These are phyloP conservation scores for Larix sibirica DNA, from an alignment of 83 land plant species.

Conservation along the genomic window DNA sequence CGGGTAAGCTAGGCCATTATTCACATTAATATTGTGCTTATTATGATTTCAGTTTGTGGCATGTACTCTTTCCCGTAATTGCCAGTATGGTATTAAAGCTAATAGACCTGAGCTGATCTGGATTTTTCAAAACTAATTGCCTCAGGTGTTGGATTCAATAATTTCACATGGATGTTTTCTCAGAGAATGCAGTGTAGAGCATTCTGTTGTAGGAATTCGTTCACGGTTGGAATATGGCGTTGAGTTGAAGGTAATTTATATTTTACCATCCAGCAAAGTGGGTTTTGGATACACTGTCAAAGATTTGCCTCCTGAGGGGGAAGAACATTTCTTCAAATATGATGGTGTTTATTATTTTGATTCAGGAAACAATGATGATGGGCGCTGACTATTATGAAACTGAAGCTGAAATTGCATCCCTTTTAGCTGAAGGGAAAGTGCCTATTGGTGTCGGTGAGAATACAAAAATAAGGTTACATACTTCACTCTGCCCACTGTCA, in stretches of 20 bases:
- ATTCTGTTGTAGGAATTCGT: slow-evolving; percentile 51
- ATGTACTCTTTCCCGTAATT: neutral
- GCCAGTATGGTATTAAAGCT: neutral
- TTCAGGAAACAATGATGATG: slow-evolving; percentile 95
- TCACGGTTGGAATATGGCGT: slow-evolving; percentile 52
- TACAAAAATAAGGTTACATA: slow-evolving; percentile 79
- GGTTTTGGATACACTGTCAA: too few relatives aligned
- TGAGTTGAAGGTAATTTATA: slow-evolving; percentile 38
- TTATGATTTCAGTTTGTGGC: neutral
- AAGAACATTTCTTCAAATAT: too few relatives aligned
- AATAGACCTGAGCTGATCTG: neutral
- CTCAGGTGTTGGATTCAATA: slow-evolving; percentile 47
- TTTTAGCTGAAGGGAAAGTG: slow-evolving; percentile 86
- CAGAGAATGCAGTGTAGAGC: slow-evolving; percentile 48
- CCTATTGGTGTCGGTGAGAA: slow-evolving; percentile 94
- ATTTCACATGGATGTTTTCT: slow-evolving; percentile 68
- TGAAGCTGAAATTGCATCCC: slow-evolving; percentile 86
- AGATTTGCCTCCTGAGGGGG: too few relatives aligned
- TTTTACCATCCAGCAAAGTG: too few relatives aligned
- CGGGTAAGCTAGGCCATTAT: slow-evolving; percentile 27
- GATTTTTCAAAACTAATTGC: neutral
- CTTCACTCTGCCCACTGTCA: neutral
- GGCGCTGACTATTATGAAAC: slow-evolving; percentile 97
- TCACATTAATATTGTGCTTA: neutral
- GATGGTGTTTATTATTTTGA: neutral